A percentile compares a stretch with the other conserved stretches of the same genome.
phyloP scores from a whole-genome alignment of 305 asterid genomes.

The Lippia alba region DNA sequence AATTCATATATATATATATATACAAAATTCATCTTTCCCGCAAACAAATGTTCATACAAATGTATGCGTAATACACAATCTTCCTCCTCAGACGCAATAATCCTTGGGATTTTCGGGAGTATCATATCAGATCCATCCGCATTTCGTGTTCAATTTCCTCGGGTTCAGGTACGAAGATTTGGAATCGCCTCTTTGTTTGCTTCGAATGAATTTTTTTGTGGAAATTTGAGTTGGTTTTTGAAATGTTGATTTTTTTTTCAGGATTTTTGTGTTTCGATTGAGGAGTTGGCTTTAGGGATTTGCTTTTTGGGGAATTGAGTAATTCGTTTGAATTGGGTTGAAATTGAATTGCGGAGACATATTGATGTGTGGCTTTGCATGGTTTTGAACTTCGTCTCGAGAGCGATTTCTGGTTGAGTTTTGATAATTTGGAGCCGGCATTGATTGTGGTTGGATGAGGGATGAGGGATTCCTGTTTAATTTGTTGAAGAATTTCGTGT shows the following conservation, averaged over 20 bases:
- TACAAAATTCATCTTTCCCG: slow-evolving; percentile 29
- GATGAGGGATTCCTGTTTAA: not conserved
- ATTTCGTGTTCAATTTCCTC: slow-evolving; percentile 34
- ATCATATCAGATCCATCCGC: slow-evolving; percentile 61
- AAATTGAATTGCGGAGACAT: slow-evolving; percentile 18
- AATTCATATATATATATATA: slow-evolving; percentile 21
- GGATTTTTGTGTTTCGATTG: slow-evolving; percentile 26
- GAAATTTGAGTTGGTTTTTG: slow-evolving; percentile 26
- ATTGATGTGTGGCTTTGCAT: slow-evolving; percentile 56
- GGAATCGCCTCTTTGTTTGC: slow-evolving; percentile 18
- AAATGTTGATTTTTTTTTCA: not conserved
- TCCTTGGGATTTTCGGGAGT: slow-evolving; percentile 22
- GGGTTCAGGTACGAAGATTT: slow-evolving; percentile 41
- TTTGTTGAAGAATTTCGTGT: slow-evolving; percentile 10
- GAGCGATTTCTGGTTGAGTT: not conserved
- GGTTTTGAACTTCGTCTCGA: slow-evolving; percentile 21
- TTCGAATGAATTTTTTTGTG: slow-evolving; percentile 25
- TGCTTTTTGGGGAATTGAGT: too few species aligned
- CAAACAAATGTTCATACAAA: slow-evolving; percentile 33
- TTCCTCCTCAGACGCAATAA: slow-evolving; percentile 47
- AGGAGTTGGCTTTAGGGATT: slow-evolving; percentile 33
- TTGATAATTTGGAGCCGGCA: not conserved
- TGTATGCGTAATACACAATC: slow-evolving; percentile 31
- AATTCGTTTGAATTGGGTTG: too few species aligned
- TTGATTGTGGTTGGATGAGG: not conserved